Base-by-base conservation (phyloP, 106 monocot species). In the Dendrobium officinale region DNA sequence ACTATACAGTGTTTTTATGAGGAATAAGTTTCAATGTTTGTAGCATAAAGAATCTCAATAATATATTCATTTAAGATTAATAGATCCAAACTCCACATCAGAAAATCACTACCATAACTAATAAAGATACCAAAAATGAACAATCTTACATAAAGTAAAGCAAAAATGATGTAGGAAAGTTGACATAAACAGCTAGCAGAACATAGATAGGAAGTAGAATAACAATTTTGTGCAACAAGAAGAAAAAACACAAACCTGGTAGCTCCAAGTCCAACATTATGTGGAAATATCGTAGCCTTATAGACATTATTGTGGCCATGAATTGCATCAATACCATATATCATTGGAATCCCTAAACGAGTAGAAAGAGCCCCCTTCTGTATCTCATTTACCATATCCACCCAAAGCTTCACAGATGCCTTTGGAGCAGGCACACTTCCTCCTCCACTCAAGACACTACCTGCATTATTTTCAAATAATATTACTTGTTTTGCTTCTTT, bases 291-390 rank as follows among this genome's bases (percentile, higher is more conserved):
- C 0, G 94, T 95, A 27, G 94, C 92, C 9, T 86, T 87, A 85
- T 88, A 92, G 67, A 90, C 94, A 20, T 84, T 95, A 67, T 92
- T 92, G 77, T 95, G 88, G 18, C 94, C 94, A 81, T 95, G 94
- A 77, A 95, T 88, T 16, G 94, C 94, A 67, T 95, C 94, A 55
- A 94, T 92, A 3, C 92, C 94, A 74, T 92, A 94, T 40, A 94
- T 85, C 67, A 94, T 91, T 9, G 94, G 94, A 64, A 94, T 92
- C 19, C 92, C 94, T 15, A 94, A 90, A 13, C 92, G 83, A 26
- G 94, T 92, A 0, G 92, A 88, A 42, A 95, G 77, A 43, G 86
- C 72, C 9, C 85, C 94, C 56, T 82, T 90, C 77, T 95, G 94
- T 42, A 92, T 82, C 44, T 78, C 88, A 77, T 90, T 90, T 4